Evolutionary conservation across 176 grass and related monocot species (phyloP).

Genomic region (Cymbopogon citratus): DNA sequence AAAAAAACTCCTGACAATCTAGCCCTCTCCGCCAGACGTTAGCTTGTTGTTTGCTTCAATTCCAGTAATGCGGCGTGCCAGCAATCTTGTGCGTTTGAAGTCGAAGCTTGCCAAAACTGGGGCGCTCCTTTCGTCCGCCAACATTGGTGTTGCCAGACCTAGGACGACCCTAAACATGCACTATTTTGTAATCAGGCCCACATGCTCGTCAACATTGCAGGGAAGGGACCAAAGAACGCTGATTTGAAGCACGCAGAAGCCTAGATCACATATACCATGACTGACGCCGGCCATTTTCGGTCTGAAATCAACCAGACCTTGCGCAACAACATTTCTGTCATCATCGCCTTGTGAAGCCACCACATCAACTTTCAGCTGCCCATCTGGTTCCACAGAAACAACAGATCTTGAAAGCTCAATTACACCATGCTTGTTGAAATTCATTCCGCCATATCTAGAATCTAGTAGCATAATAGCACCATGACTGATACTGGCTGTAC

Average conservation of each 20-base stretch:
- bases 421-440: background rate
- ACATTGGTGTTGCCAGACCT: no score
- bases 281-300: background rate
- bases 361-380: background rate
- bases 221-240: constrained; percentile 1
- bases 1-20: no score
- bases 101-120: no score
- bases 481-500: background rate
- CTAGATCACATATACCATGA: background rate
- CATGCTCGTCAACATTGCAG: no score
- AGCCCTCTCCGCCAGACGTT: no score
- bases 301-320: background rate
- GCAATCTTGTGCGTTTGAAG: no score
- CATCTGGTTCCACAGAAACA: background rate
- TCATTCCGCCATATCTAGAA: background rate
- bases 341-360: background rate
- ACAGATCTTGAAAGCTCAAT: background rate
- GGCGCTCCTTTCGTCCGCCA: no score
- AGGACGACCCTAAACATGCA: no score
- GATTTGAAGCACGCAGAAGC: background rate
- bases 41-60: no score
- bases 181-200: no score
- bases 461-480: background rate
- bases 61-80: no score
- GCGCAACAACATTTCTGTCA: background rate